Evolutionary conservation across 108 stramenopile genomes (phyloP).

Genomic region (Ochromonas danica): DNA sequence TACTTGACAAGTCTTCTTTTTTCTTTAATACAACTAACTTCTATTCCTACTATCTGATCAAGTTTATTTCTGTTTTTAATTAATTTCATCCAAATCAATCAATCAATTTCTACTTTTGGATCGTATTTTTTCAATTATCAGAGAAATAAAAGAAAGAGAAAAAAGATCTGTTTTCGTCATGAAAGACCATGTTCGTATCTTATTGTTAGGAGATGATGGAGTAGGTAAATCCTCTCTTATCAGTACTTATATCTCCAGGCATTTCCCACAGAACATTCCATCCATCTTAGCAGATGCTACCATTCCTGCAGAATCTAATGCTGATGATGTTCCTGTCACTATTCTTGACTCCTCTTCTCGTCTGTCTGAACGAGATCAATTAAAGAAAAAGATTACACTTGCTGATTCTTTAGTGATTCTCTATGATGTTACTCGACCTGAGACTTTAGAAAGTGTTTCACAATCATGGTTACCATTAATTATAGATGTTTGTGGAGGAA

Average conservation of each 20-base stretch:
- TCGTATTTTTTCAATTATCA: too few species aligned
- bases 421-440: constrained; percentile 46
- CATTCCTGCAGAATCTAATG: constrained; percentile 43
- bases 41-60: too few species aligned
- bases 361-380: constrained; percentile 39
- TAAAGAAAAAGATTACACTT: constrained; percentile 39
- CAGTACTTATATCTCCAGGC: constrained; percentile 8
- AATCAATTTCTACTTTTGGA: too few species aligned
- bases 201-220: constrained; percentile 8
- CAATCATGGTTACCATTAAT: constrained; percentile 47
- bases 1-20: too few species aligned
- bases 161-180: neutral
- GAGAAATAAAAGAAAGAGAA: too few species aligned
- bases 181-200: neutral
- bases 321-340: constrained; percentile 42
- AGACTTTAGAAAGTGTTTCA: constrained; percentile 33
- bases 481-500: constrained; percentile 35
- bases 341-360: constrained; percentile 45
- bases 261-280: constrained; percentile 37
- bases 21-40: too few species aligned
- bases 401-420: constrained; percentile 43
- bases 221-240: constrained; percentile 2
- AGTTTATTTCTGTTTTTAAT: too few species aligned
- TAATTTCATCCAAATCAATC: too few species aligned
- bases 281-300: constrained; percentile 46